These are phyloP conservation scores for Pseudonectria buxi DNA, from an alignment of 2,329 filamentous ascomycete genomes.

Conservation along the genomic window DNA sequence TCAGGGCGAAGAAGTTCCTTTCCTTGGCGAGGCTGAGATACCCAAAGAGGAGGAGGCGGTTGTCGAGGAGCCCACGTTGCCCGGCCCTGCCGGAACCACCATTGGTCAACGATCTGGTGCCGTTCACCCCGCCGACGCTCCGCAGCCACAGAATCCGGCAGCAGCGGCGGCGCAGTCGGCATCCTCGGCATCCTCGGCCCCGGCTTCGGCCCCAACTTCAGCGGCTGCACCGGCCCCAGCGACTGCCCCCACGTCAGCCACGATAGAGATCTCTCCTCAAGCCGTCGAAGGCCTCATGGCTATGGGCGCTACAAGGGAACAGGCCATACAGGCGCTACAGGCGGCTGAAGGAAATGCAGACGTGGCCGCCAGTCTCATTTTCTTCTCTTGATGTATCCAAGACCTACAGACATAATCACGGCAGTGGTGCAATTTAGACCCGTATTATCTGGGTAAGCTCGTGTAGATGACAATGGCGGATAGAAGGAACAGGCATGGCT, in stretches of 20 bases:
- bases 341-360: slow-evolving; percentile 83
- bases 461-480: background rate
- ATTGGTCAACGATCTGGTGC: slow-evolving; percentile 81
- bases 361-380: slow-evolving; percentile 76
- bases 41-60: slow-evolving; percentile 77
- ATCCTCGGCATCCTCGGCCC: slow-evolving; percentile 6
- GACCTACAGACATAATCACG: slow-evolving; percentile 9
- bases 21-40: slow-evolving; percentile 88
- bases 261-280: slow-evolving; percentile 46
- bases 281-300: slow-evolving; percentile 69
- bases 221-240: slow-evolving; percentile 17
- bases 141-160: slow-evolving; percentile 19
- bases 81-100: slow-evolving; percentile 80
- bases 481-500: background rate
- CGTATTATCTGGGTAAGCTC: background rate
- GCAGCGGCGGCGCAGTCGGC: slow-evolving; percentile 8
- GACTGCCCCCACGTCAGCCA: slow-evolving; percentile 19
- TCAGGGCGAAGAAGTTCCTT: slow-evolving; percentile 79
- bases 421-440: slow-evolving; percentile 3
- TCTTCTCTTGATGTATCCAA: slow-evolving; percentile 25
- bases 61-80: slow-evolving; percentile 73
- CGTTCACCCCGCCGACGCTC: slow-evolving; percentile 38
- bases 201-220: slow-evolving; percentile 15
- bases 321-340: slow-evolving; percentile 74
- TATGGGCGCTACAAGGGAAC: slow-evolving; percentile 68